Conservation (phyloP, 768 basidiomycete genomes). For the Punctularia strigosozonata region DNA sequence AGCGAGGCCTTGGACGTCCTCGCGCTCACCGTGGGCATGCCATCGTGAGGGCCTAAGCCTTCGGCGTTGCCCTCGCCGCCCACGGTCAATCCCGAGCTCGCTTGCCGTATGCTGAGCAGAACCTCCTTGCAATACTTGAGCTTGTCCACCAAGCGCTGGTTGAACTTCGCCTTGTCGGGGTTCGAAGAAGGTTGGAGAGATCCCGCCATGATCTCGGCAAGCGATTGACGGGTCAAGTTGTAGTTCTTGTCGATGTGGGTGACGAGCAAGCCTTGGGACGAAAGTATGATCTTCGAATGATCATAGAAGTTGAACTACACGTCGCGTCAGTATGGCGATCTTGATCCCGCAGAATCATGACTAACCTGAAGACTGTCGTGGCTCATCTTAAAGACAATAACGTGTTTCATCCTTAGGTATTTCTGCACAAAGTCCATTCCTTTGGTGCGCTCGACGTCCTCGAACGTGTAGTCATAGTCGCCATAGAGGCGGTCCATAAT, state of each 20-base stretch:
- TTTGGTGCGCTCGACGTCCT: constrained; percentile 50
- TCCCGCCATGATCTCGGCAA: constrained; percentile 58
- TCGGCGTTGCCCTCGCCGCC: constrained; percentile 1
- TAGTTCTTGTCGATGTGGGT: constrained; percentile 91
- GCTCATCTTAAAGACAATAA: constrained; percentile 93
- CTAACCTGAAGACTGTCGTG: constrained; percentile 91
- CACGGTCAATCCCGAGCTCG: constrained; percentile 25
- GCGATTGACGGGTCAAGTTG: constrained; percentile 57
- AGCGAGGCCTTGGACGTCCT: constrained; percentile 10
- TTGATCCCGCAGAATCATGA: constrained; percentile 2
- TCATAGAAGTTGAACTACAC: constrained; percentile 96
- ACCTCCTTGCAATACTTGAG: constrained; percentile 84
- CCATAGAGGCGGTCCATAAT: constrained; percentile 86
- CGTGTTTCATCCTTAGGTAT: constrained; percentile 93
- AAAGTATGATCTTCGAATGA: constrained; percentile 89
- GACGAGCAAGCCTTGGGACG: constrained; percentile 63
- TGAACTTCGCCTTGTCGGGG: constrained; percentile 46
- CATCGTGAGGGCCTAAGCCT: neutral
- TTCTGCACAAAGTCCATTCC: constrained; percentile 96
- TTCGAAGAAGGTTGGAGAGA: constrained; percentile 32
- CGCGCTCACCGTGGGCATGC: constrained; percentile 6
- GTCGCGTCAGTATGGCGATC: constrained; percentile 1
- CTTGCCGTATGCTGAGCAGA: constrained; percentile 54
- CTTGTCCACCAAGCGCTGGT: constrained; percentile 60
- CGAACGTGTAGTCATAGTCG: constrained; percentile 74